phyloP scores from a whole-genome alignment of 2,329 filamentous ascomycete species.

The Trichophyton schoenleinii region DNA sequence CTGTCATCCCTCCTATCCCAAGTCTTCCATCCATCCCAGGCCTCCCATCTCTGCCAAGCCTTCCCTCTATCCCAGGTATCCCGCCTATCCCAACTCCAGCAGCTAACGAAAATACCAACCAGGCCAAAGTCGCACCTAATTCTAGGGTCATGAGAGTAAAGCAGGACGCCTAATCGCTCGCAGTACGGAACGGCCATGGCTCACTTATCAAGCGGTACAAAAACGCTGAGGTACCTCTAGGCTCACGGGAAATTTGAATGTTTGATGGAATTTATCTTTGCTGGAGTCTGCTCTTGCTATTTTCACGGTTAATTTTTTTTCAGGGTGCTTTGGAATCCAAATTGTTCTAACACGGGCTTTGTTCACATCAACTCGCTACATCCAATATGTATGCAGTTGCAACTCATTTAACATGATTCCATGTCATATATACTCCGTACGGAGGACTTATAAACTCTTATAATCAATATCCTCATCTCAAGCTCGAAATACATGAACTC shows the following conservation, averaged over 20 bases:
- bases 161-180: neutral
- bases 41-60: neutral
- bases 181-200: neutral
- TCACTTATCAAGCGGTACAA: neutral
- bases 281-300: no score
- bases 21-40: constrained; percentile 4
- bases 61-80: neutral
- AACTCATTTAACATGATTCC: constrained; percentile 1
- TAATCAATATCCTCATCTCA: neutral
- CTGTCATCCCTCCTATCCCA: constrained; percentile 9
- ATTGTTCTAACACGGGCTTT: neutral
- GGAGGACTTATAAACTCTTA: neutral
- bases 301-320: neutral
- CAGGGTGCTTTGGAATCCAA: neutral
- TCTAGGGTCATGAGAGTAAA: neutral
- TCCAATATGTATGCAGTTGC: neutral
- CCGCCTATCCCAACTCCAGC: neutral
- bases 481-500: neutral
- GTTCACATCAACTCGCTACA: neutral
- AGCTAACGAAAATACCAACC: neutral
- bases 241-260: neutral
- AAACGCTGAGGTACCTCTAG: neutral
- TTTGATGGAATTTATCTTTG: neutral
- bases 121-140: neutral
- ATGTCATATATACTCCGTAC: neutral